A percentile compares a stretch with the other conserved stretches of the same genome.
phyloP scores from a whole-genome alignment of 208 protist genomes.

The Leishmania major region DNA sequence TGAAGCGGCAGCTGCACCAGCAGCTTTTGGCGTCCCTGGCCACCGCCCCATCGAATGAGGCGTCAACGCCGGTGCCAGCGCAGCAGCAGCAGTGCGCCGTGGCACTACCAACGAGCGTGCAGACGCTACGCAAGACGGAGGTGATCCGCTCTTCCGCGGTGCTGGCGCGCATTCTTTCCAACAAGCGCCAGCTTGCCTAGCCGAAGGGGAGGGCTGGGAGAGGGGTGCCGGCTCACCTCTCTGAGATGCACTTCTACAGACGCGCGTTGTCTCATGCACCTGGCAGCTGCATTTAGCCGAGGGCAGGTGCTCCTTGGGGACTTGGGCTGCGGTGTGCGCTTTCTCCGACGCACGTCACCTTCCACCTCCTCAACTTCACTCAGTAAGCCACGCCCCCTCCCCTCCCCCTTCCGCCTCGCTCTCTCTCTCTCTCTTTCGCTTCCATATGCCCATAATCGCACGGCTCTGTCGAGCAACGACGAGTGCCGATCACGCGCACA shows the following conservation, averaged over 20 bases:
- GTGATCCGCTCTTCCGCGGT: constrained; percentile 51
- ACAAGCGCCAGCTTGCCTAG: constrained; percentile 72
- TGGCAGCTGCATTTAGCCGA: background rate
- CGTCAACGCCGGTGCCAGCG: background rate
- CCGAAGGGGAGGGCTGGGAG: background rate
- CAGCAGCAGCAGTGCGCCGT: background rate
- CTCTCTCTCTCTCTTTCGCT: background rate
- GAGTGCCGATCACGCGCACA: background rate
- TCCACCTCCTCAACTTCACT: background rate
- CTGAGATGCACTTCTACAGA: background rate
- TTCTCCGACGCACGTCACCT: background rate
- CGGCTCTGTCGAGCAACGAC: background rate
- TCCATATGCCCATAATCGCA: background rate
- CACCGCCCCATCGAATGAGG: constrained; percentile 1
- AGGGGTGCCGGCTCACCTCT: background rate
- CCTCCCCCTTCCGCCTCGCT: background rate
- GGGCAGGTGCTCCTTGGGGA: background rate
- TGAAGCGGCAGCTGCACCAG: constrained; percentile 21
- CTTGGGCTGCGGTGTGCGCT: background rate
- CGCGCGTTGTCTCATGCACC: background rate
- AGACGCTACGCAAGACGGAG: constrained; percentile 58
- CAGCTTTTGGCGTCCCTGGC: constrained; percentile 15
- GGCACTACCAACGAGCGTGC: constrained; percentile 4
- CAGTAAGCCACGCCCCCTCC: background rate
- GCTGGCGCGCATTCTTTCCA: constrained; percentile 77